A percentile compares a stretch with the other conserved stretches of the same genome.
Evolutionary conservation across 2,329 filamentous ascomycete genomes (phyloP).

Genomic region (Colletotrichum karsti): DNA sequence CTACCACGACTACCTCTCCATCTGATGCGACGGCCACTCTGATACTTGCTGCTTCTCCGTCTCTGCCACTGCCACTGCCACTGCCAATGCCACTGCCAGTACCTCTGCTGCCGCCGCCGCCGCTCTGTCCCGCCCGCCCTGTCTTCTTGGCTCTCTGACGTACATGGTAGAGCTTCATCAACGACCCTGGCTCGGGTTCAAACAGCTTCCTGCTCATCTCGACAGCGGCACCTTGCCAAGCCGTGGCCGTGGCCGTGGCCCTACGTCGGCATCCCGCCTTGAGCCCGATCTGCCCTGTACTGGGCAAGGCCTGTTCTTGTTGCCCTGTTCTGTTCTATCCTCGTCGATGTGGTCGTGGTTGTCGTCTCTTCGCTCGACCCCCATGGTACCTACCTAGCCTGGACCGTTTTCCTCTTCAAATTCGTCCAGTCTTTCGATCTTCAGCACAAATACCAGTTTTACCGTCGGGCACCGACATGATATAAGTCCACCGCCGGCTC

Average conservation of each 20-base stretch:
- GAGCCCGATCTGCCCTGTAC: constrained; percentile 21
- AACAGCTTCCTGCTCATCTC: constrained; percentile 24
- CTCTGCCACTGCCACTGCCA: neutral
- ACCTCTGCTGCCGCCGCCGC: neutral
- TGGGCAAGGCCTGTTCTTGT: constrained; percentile 16
- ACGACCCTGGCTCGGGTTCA: constrained; percentile 25
- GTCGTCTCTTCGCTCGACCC: constrained; percentile 5
- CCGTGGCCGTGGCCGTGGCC: constrained; percentile 10
- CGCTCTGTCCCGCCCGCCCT: constrained; percentile 19
- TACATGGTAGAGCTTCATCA: constrained; percentile 28
- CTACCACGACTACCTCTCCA: constrained; percentile 5
- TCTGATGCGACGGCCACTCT: neutral
- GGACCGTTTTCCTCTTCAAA: constrained; percentile 9
- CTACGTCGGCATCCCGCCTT: constrained; percentile 26
- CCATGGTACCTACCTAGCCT: constrained; percentile 9
- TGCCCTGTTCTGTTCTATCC: constrained; percentile 2
- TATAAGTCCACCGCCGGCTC: constrained; percentile 24
- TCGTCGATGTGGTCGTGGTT: too few species aligned
- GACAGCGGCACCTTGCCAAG: constrained; percentile 26
- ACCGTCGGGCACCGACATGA: constrained; percentile 26
- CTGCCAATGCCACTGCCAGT: neutral
- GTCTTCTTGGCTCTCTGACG: constrained; percentile 25
- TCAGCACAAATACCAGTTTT: constrained; percentile 24
- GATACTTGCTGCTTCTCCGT: constrained; percentile 1
- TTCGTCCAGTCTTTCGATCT: constrained; percentile 26